Evolutionary conservation across 257 asterid species (phyloP), one percentile per base, ranked within the genome.

Genomic region (Salvia splendens): DNA sequence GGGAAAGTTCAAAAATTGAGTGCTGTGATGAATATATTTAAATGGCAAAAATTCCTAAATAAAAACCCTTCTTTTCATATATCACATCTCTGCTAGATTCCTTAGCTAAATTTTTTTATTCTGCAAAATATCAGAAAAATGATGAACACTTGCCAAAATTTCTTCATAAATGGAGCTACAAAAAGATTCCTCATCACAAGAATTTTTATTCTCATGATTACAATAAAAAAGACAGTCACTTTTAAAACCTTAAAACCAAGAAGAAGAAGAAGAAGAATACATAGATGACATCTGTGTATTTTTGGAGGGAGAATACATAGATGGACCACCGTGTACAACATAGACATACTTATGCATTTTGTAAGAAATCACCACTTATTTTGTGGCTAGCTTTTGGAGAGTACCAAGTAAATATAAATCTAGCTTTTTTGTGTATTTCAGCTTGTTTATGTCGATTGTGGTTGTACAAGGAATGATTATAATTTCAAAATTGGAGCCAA

Each of bases 321-420:
- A 63, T 65, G 80, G 69, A 70, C 76, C 80, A 70, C 73, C 38
- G 64, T 72, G 70, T 63, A 63, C 70, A 63, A 1, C 58, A 54
- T 47, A 62, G 61, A 64, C 66, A 71, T 53, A 62, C 67, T 65
- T 54, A 35, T 64, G 24, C 70, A 52, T 17, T 28, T 48, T 55
- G 60, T 12, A 36, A 68, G 62, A 51, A 38, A 45, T 68, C 57
- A 33, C 70, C 55, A 61, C 64, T 33, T 68, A 61, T 74, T 69
- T 75, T 68, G 46, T 56, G 79, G 64, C 75, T 17, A 69, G 63
- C 7, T 45, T 55, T 49, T 38, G 55, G 70, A 57, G 40, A 53
- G 49, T 28, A 57, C 17, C 42, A 4, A 43, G 41, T 9, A 36
- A 6, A 5, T 36, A 51, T 16, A 5, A 52, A 14, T 46, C 61